These are phyloP conservation scores for Glonium stellatum DNA, from an alignment of 495 filamentous ascomycete species.

Conservation along the genomic window DNA sequence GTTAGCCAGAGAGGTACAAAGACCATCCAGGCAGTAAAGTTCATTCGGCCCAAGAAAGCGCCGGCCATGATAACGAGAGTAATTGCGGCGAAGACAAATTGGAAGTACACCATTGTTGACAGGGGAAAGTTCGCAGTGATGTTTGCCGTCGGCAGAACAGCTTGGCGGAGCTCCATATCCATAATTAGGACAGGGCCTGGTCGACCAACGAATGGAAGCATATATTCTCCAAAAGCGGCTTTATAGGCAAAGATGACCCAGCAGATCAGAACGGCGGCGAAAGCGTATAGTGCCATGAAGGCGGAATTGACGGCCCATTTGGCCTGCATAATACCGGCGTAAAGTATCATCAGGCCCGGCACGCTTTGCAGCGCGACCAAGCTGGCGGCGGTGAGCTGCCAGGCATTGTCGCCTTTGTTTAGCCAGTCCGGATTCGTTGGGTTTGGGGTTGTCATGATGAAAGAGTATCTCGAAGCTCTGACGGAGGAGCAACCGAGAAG, in stretches of 20 bases:
- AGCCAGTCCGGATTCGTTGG: slow-evolving; percentile 39
- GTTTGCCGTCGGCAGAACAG: slow-evolving; percentile 40
- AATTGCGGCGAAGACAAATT: slow-evolving; percentile 55
- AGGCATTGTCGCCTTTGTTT: slow-evolving; percentile 49
- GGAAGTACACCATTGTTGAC: slow-evolving; percentile 55
- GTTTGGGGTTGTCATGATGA: slow-evolving; percentile 17
- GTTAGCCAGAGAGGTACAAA: slow-evolving; percentile 54
- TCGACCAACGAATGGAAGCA: slow-evolving; percentile 47
- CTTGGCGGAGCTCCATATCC: slow-evolving; percentile 42
- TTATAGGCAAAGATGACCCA: slow-evolving; percentile 55
- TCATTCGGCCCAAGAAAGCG: slow-evolving; percentile 47
- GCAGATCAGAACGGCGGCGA: slow-evolving; percentile 46
- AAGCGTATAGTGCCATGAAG: slow-evolving; percentile 54
- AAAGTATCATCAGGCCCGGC: slow-evolving; percentile 50
- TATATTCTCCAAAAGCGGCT: slow-evolving; percentile 45
- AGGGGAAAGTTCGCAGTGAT: slow-evolving; percentile 41
- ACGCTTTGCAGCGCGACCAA: slow-evolving; percentile 49
- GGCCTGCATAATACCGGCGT: slow-evolving; percentile 50
- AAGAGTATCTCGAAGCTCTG: neutral
- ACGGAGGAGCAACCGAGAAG: neutral
- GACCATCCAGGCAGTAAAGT: slow-evolving; percentile 51
- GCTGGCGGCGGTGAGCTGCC: slow-evolving; percentile 51
- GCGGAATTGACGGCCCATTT: slow-evolving; percentile 54
- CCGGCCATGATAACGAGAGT: slow-evolving; percentile 49
- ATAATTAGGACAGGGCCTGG: slow-evolving; percentile 45